These are phyloP conservation scores for Trypanosoma scelopori DNA, from an alignment of 208 protist genomes.

Conservation along the genomic window DNA sequence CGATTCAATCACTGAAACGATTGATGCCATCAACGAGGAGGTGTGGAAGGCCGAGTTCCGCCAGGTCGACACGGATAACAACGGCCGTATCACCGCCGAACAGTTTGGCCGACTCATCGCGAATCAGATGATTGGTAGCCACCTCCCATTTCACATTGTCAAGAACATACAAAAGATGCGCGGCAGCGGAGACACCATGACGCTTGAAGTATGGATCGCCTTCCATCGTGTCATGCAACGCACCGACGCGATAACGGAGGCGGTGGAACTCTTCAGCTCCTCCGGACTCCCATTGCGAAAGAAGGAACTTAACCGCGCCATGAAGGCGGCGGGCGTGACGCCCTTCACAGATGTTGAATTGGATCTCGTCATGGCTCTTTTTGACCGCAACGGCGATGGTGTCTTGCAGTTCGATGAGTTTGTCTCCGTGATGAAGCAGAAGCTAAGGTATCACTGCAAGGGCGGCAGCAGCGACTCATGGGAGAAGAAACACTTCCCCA, in stretches of 20 bases:
- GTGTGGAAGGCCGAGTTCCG: constrained; percentile 86
- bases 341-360: constrained; percentile 34
- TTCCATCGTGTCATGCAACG: constrained; percentile 72
- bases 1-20: constrained; percentile 44
- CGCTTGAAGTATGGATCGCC: constrained; percentile 70
- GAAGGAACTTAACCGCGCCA: constrained; percentile 54
- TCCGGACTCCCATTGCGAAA: constrained; percentile 60
- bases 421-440: constrained; percentile 74
- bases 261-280: constrained; percentile 66
- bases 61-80: constrained; percentile 56
- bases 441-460: constrained; percentile 70
- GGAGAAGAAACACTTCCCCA: constrained; percentile 47
- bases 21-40: constrained; percentile 56
- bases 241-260: constrained; percentile 47
- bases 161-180: constrained; percentile 77
- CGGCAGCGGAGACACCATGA: constrained; percentile 36
- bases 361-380: constrained; percentile 74
- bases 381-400: constrained; percentile 85
- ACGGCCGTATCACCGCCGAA: constrained; percentile 56
- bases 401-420: constrained; percentile 85
- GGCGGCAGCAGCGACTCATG: constrained; percentile 9
- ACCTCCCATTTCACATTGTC: constrained; percentile 81
- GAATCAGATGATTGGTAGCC: constrained; percentile 77
- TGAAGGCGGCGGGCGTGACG: constrained; percentile 50
- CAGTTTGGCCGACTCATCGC: constrained; percentile 78